Percentiles rank a stretch among this genome's conserved stretches.
These are phyloP conservation scores for Penicillium ucsense DNA, from an alignment of 495 filamentous ascomycete genomes.

Conservation along the genomic window DNA sequence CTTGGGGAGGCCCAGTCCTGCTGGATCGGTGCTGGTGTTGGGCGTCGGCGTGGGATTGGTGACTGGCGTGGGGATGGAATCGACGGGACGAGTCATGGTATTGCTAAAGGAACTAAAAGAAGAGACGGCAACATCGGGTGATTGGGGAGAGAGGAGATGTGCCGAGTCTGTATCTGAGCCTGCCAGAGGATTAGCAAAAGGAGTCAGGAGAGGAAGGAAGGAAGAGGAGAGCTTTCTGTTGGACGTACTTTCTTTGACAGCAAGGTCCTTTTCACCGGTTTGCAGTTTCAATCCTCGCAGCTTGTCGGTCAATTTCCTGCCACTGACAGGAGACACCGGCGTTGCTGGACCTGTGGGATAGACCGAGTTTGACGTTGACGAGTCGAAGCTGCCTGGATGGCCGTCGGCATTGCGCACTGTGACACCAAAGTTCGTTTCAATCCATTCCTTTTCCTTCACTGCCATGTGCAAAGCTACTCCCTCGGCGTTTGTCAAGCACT, in stretches of 20 bases:
- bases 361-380: conserved; percentile 1
- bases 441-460: conserved; percentile 69
- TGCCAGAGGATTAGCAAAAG: too few species aligned
- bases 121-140: conserved; percentile 55
- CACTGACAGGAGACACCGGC: conserved; percentile 53
- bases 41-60: conserved; percentile 17
- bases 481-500: conserved; percentile 58
- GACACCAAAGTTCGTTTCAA: conserved; percentile 68
- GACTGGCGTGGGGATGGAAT: conserved; percentile 20
- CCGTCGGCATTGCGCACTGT: conserved; percentile 12
- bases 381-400: conserved; percentile 11
- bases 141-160: conserved; percentile 50
- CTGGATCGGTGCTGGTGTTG: conserved; percentile 1
- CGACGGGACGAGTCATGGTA: conserved; percentile 9
- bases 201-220: too few species aligned
- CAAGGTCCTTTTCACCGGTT: conserved; percentile 54
- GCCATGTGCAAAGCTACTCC: conserved; percentile 75
- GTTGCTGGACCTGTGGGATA: conserved; percentile 24
- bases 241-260: conserved; percentile 33
- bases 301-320: conserved; percentile 60
- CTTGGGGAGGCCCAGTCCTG: conserved; percentile 9
- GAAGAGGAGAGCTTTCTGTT: neutral
- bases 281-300: conserved; percentile 65
- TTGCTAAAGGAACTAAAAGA: conserved; percentile 51
- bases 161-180: neutral